A percentile compares a stretch with the other conserved stretches of the same genome.
phyloP scores from a whole-genome alignment of 805 yeast species.

The Grigorovia yakushimaensis region DNA sequence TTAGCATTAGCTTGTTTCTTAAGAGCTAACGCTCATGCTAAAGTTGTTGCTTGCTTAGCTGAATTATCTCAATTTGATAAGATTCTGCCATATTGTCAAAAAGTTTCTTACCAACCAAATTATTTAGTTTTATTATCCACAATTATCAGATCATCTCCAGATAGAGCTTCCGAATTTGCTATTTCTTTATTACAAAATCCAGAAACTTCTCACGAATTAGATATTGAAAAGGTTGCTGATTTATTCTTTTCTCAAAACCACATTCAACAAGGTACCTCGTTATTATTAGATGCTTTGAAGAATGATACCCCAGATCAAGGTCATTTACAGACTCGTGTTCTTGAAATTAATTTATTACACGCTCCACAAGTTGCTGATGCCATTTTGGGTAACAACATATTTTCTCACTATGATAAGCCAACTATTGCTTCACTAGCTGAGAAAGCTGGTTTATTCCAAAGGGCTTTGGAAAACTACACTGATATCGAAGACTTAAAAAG shows the following conservation, averaged over 20 bases:
- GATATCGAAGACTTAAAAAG: constrained; percentile 93
- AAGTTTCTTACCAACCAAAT: constrained; percentile 82
- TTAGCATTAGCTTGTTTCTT: constrained; percentile 86
- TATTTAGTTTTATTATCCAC: constrained; percentile 83
- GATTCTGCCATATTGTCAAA: constrained; percentile 86
- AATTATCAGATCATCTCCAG: constrained; percentile 89
- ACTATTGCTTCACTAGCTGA: constrained; percentile 88
- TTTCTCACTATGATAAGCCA: constrained; percentile 89
- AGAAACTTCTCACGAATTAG: constrained; percentile 48
- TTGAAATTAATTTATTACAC: constrained; percentile 85
- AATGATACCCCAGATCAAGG: constrained; percentile 92
- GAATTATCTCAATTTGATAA: constrained; percentile 95
- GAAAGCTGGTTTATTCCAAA: constrained; percentile 89
- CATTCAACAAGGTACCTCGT: constrained; percentile 97
- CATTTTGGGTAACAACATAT: constrained; percentile 89
- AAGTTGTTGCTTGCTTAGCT: constrained; percentile 86
- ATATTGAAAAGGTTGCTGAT: constrained; percentile 82
- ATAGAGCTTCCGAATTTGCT: constrained; percentile 95
- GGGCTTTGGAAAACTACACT: constrained; percentile 93
- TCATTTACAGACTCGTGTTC: constrained; percentile 85
- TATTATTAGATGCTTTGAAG: constrained; percentile 88
- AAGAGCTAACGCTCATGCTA: constrained; percentile 71
- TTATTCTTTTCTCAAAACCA: constrained; percentile 89
- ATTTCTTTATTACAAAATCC: constrained; percentile 65
- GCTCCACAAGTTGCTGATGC: constrained; percentile 99